Evolutionary conservation across 495 filamentous ascomycete genomes (phyloP), one percentile per base, ranked within the genome.

Genomic region (Bacidia gigantensis): DNA sequence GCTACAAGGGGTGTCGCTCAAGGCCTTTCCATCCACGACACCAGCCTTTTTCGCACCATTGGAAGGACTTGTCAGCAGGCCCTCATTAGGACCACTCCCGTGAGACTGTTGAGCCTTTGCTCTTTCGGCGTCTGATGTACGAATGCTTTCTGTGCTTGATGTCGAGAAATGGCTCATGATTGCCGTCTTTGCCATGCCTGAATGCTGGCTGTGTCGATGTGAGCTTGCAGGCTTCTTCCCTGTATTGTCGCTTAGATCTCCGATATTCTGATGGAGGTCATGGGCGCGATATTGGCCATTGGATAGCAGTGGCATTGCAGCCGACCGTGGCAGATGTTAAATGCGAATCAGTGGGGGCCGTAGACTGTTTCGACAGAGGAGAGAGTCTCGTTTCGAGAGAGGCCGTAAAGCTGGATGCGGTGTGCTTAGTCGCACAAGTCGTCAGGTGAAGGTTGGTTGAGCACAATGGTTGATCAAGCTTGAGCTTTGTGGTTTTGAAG

Each of bases 1-100:
- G 57, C 81, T 74, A 63, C 69, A 61, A 50, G 83, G 83, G 58
- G 83, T 87, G 66, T 87, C 83, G 56, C 69, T 77, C 62, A 83
- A 64, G 39, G 78, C 72, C 47, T 63, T 65, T 55, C 80, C 80
- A 64, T 76, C 65, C 60, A 71, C 53, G 18, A 12, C 23, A 29
- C 29, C 69, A 62, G 41, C 5, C 62, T 53, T 49, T 50, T 51
- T 58, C 22, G 39, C 5, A 20, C 29, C 35, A 11, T 38, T 14
- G 22, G 42, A 41, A 7, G 54, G 43, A 7, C 50, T 46, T 25
- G 48, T 26, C 21, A 57, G 29, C 26, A 24, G 54, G 2, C 54
- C 48, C 26, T 58, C 57, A 35, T 14, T 35, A 14, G 29, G 29
- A 21, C 20, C 41, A 22, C 41, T 44, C 9, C 20, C 17, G 12